Base-by-base conservation (phyloP, 2,329 filamentous ascomycete genomes). In the Diaporthe humulicola region DNA sequence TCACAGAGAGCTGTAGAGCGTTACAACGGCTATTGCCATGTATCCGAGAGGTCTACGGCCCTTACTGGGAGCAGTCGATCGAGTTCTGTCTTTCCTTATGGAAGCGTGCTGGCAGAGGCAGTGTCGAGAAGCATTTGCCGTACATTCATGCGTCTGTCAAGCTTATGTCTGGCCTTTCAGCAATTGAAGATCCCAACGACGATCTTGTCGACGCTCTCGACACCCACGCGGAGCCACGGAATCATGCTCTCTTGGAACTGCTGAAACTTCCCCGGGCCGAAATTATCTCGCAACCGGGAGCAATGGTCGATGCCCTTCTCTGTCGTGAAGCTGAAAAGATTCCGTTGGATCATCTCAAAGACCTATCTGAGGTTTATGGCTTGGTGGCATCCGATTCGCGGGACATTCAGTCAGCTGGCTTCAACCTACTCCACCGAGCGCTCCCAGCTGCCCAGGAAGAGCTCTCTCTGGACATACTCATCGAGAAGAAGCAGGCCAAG, bases 41-140 rank as follows among this genome's bases (percentile, higher is more conserved):
- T 54, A 93, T 98, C 78, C 90, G 91, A 74, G 93, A 95, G 61
- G 91, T 98, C 1, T 98, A 98, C 79, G 97, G 96, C 0, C 91
- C 94, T 0, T 94, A 98, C 80, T 99, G 97, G 97, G 89, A 92
- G 69, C 89, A 89, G 64, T 83, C 89, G 0, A 83, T 95, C 25
- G 86, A 90, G 45, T 90, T 91, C 67, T 90, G 93, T 75, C 84
- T 88, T 15, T 83, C 85, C 10, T 83, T 91, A 0, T 94, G 93
- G 91, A 84, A 85, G 4, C 85, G 86, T 4, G 87, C 85, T 0
- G 81, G 81, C 15, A 82, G 83, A 2, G 85, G 87, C 9, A 76
- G 82, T 1, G 76, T 86, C 0, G 86, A 91, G 22, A 82, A 86
- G 17, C 86, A 87, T 7, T 80, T 95, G 1, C 90, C 94, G 0